Evolutionary conservation across 495 filamentous ascomycete species (phyloP).

Genomic region (Aspergillus homomorphus): DNA sequence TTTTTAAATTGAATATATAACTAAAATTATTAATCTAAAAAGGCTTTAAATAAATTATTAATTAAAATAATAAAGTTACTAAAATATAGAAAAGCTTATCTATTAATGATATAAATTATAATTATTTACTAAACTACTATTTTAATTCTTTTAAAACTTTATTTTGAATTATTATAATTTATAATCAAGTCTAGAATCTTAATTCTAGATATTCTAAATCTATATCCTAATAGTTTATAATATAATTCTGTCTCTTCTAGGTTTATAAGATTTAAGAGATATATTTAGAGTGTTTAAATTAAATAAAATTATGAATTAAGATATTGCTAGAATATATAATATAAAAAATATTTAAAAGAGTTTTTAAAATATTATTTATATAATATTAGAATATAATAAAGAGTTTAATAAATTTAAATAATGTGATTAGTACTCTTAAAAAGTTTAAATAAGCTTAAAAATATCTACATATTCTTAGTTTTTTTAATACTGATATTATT

Average conservation of each 20-base stretch:
- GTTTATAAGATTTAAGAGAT: neutral
- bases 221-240: constrained; percentile 1
- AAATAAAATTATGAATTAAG: neutral
- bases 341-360: neutral
- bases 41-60: too few species aligned
- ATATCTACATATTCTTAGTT: neutral
- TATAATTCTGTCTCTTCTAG: neutral
- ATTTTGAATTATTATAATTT: neutral
- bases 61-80: too few species aligned
- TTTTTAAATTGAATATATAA: too few species aligned
- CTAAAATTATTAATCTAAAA: too few species aligned
- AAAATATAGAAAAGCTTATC: neutral
- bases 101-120: constrained; percentile 1
- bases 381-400: constrained; percentile 3
- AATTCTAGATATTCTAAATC: neutral
- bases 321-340: neutral
- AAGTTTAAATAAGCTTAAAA: neutral
- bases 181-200: constrained; percentile 1
- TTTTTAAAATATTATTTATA: constrained; percentile 5
- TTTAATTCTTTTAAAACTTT: neutral
- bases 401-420: neutral
- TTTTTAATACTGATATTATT: constrained; percentile 4
- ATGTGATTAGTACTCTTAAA: neutral
- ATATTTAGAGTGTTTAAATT: neutral
- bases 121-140: neutral